Percentiles rank a stretch among this genome's conserved stretches.
Conservation (phyloP, 2,329 filamentous ascomycete genomes). For the Fusarium coffeatum region DNA sequence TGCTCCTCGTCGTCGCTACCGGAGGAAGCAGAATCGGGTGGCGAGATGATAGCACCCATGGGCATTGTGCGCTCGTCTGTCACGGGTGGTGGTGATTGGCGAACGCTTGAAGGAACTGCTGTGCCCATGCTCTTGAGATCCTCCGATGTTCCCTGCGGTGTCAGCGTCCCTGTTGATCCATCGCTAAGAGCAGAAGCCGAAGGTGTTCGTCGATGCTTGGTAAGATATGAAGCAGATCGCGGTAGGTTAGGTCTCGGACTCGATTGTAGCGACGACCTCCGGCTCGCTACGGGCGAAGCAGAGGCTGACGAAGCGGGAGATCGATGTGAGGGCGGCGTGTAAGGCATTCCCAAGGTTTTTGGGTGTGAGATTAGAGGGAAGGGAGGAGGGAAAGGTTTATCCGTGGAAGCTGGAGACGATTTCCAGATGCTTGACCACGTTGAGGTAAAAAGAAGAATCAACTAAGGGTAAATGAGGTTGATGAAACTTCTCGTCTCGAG, state of each 20-base stretch:
- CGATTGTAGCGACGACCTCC: constrained; percentile 67
- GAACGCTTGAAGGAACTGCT: constrained; percentile 64
- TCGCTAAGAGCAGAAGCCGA: constrained; percentile 54
- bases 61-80: constrained; percentile 80
- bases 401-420: constrained; percentile 37
- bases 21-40: constrained; percentile 84
- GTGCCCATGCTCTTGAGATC: constrained; percentile 58
- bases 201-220: constrained; percentile 70
- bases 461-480: constrained; percentile 21
- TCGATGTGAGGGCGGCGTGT: constrained; percentile 80
- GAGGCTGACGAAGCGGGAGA: constrained; percentile 71
- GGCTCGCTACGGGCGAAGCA: constrained; percentile 67
- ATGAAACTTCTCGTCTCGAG: constrained; percentile 20
- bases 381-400: constrained; percentile 29
- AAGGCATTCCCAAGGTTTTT: constrained; percentile 76
- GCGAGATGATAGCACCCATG: constrained; percentile 86
- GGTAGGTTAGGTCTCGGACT: constrained; percentile 66
- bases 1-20: constrained; percentile 91
- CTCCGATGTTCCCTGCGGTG: constrained; percentile 63
- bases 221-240: constrained; percentile 74
- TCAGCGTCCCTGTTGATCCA: constrained; percentile 53
- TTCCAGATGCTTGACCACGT: constrained; percentile 38
- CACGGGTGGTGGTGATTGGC: constrained; percentile 86
- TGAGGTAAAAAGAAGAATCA: constrained; percentile 18
- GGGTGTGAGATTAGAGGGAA: constrained; percentile 28